phyloP scores from a whole-genome alignment of 202 grass and related monocot genomes.

The Eragrostis tef region DNA sequence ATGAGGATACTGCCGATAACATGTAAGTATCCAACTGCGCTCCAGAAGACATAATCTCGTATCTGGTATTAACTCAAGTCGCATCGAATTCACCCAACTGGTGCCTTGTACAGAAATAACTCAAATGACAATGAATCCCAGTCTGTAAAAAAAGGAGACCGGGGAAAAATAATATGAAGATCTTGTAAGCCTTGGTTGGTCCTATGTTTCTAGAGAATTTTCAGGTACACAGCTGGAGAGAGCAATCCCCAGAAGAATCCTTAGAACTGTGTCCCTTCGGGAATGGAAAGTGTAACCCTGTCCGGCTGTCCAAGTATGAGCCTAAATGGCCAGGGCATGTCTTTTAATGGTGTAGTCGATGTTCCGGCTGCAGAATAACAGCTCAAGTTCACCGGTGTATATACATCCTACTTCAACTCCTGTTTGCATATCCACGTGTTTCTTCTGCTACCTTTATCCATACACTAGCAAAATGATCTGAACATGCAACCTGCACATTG shows the following conservation, averaged over 20 bases:
- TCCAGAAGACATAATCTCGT: conserved; percentile 3
- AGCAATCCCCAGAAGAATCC: conserved; percentile 33
- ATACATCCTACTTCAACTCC: conserved; percentile 59
- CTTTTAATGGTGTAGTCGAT: conserved; percentile 31
- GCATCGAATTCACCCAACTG: conserved; percentile 4
- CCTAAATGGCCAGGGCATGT: conserved; percentile 11
- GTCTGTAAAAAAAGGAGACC: not conserved
- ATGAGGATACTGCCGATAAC: not conserved
- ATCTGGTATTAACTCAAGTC: conserved; percentile 8
- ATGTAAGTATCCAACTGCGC: not conserved
- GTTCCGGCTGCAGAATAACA: conserved; percentile 31
- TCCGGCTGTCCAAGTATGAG: conserved; percentile 27
- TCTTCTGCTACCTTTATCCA: conserved; percentile 87
- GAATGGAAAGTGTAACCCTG: conserved; percentile 19
- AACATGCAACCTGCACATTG: conserved; percentile 62
- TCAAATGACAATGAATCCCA: conserved; percentile 36
- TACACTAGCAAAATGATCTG: conserved; percentile 66
- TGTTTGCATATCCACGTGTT: conserved; percentile 59
- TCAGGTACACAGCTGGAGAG: conserved; percentile 22
- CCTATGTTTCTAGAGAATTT: conserved; percentile 21
- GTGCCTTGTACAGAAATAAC: conserved; percentile 40
- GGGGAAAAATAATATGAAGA: not conserved
- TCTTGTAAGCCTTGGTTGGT: not conserved
- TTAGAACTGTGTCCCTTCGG: not conserved
- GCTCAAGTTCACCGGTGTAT: conserved; percentile 46